Percentiles rank a stretch among this genome's conserved stretches.
Conservation (phyloP, 2,329 filamentous ascomycete genomes). For the Dothideomycetidae sp. region DNA sequence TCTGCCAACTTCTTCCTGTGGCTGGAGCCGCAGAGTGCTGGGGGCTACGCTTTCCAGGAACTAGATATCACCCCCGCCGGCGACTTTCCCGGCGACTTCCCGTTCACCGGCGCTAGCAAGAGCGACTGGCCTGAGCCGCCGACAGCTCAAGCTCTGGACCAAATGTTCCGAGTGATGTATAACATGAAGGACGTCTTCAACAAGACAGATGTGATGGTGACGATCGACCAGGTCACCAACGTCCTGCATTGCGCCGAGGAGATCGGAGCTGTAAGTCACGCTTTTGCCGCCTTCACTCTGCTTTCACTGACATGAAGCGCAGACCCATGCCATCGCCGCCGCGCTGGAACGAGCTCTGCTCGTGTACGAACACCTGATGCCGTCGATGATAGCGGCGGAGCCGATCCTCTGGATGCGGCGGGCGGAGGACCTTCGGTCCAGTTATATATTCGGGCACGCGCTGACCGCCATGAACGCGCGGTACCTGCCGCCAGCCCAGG, state of each 20-base stretch:
- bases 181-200: slow-evolving; percentile 28
- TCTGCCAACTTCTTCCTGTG: too few relatives aligned
- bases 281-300: too few relatives aligned
- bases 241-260: slow-evolving; percentile 34
- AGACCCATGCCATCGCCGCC: slow-evolving; percentile 27
- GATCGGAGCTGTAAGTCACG: slow-evolving; percentile 26
- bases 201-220: slow-evolving; percentile 24
- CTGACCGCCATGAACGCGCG: too few relatives aligned
- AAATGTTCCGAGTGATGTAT: slow-evolving; percentile 34
- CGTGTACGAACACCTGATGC: slow-evolving; percentile 33
- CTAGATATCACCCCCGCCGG: too few relatives aligned
- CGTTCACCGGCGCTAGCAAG: too few relatives aligned
- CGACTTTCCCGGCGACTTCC: too few relatives aligned
- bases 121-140: too few relatives aligned
- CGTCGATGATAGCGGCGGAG: slow-evolving; percentile 28
- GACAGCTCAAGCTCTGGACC: too few relatives aligned
- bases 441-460: too few relatives aligned
- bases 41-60: too few relatives aligned
- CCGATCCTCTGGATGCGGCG: slow-evolving; percentile 35
- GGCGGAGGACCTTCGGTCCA: slow-evolving; percentile 32
- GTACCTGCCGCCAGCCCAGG: too few relatives aligned
- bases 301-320: slow-evolving; percentile 8
- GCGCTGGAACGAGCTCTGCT: slow-evolving; percentile 35
- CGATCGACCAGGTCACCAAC: slow-evolving; percentile 28
- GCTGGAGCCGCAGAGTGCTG: too few relatives aligned